These are phyloP conservation scores for Carallia pectinifolia DNA, from an alignment of 345 rosid species.

Conservation along the genomic window DNA sequence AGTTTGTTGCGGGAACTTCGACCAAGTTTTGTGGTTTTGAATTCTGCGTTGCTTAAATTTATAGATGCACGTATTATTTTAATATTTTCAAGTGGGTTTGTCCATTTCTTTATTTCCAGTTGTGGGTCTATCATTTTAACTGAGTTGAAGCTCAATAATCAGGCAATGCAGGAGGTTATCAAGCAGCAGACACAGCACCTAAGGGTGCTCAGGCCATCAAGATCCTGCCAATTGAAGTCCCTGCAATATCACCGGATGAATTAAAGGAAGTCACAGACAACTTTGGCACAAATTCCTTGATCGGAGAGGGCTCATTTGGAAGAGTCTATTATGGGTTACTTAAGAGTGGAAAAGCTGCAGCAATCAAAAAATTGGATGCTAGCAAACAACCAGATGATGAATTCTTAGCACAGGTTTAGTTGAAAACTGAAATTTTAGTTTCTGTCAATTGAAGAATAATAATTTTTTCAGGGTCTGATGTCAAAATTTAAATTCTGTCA, in stretches of 20 bases:
- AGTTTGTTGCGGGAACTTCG: not conserved
- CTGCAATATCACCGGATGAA: slow-evolving; percentile 47
- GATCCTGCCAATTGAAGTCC: slow-evolving; percentile 75
- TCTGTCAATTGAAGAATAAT: not conserved
- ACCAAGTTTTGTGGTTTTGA: not conserved
- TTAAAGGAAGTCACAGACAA: slow-evolving; percentile 61
- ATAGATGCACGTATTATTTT: not conserved
- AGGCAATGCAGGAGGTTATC: slow-evolving; percentile 48
- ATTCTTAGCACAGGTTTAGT: slow-evolving; percentile 71
- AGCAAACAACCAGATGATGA: slow-evolving; percentile 89
- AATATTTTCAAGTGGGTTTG: not conserved
- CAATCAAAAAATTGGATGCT: slow-evolving; percentile 84
- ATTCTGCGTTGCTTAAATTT: not conserved
- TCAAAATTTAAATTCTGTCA: not conserved
- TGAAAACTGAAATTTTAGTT: not conserved
- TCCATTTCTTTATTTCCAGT: not conserved
- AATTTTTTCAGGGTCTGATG: slow-evolving; percentile 1
- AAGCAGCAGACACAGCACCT: slow-evolving; percentile 49
- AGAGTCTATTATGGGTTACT: slow-evolving; percentile 75
- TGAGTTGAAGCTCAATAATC: slow-evolving; percentile 11
- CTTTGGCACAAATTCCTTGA: slow-evolving; percentile 59
- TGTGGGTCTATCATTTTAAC: not conserved
- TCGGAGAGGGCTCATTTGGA: slow-evolving; percentile 90
- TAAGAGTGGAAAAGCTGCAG: slow-evolving; percentile 60
- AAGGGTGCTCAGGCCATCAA: slow-evolving; percentile 52